phyloP scores from a whole-genome alignment of 352 stramenopile genomes.

The Pythium brassicae region DNA sequence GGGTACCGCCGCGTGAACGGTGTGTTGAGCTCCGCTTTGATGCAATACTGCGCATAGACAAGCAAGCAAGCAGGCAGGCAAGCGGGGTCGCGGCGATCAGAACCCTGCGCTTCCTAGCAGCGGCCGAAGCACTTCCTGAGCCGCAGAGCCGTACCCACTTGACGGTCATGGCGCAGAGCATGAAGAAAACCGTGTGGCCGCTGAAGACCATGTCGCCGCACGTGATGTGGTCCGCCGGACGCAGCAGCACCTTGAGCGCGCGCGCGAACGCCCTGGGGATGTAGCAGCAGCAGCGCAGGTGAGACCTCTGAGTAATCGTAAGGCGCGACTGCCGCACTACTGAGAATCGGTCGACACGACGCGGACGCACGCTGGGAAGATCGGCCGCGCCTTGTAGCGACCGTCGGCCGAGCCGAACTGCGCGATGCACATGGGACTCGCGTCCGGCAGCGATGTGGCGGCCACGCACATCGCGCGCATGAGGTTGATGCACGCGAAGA shows the following conservation, averaged over 20 bases:
- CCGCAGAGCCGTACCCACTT: constrained; percentile 38
- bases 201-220: constrained; percentile 90
- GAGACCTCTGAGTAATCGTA: too few relatives aligned
- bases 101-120: not conserved
- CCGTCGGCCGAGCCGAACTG: constrained; percentile 67
- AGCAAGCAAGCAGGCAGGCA: not conserved
- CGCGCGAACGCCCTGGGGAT: constrained; percentile 59
- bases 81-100: not conserved
- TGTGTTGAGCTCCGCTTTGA: constrained; percentile 77
- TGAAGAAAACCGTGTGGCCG: constrained; percentile 81
- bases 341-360: not conserved
- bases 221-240: constrained; percentile 83
- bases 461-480: constrained; percentile 84
- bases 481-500: constrained; percentile 84
- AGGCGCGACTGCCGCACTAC: too few relatives aligned
- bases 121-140: too few relatives aligned
- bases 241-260: constrained; percentile 79
- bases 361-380: constrained; percentile 76
- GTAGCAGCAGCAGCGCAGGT: not conserved
- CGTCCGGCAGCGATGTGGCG: constrained; percentile 81
- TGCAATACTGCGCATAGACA: constrained; percentile 26
- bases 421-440: constrained; percentile 85
- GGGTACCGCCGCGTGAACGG: constrained; percentile 75
- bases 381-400: constrained; percentile 78
- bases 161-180: constrained; percentile 80